Evolutionary conservation across 116 monocot species (phyloP), one percentile per base, ranked within the genome.

Genomic region (Zostera marina): DNA sequence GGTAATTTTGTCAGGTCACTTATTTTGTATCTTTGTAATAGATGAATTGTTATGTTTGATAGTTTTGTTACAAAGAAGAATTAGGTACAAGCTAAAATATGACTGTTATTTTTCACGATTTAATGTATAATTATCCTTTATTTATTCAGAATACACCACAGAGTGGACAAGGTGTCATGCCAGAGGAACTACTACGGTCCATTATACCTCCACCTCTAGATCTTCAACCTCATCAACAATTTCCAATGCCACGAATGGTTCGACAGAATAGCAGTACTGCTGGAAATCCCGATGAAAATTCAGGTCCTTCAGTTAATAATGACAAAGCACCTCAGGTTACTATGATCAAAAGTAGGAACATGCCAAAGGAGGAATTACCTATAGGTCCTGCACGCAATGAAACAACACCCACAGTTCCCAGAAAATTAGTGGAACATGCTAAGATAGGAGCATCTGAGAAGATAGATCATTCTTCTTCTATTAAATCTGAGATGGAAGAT

Each of bases 111-210:
- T 23, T 55, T 56, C 38, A 45, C 25, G 22, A 22, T 44, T 11
- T 55, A 42, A 1, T 38, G 22, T 25, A 32, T 54, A 8, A 43
- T 9, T 61, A 9, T 67, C 24, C 53, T 25, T 46, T 61, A 24
- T 24, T 47, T 47, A 1, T 47, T 61, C 58, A 61, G 61, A 61
- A 41, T 47, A 61, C 58, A 19, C 9, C 70, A 20, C 79, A 88
- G 82, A 85, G 83, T 66, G 88, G 92, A 55, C 89, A 85, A 61
- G 65, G 76, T 56, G 63, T 62, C 25, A 82, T 96, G 42, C 96
- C 96, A 4, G 67, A 69, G 32, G 96, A 89, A 69, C 71, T 96
- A 66, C 73, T 96, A 51, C 72, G 77, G 62, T 77, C 82, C 42
- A 96, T 96, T 69, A 61, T 68, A 38, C 77, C 85, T 22, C 76